Base-by-base conservation (phyloP, 257 asterid species). In the Penstemon barbatus region DNA sequence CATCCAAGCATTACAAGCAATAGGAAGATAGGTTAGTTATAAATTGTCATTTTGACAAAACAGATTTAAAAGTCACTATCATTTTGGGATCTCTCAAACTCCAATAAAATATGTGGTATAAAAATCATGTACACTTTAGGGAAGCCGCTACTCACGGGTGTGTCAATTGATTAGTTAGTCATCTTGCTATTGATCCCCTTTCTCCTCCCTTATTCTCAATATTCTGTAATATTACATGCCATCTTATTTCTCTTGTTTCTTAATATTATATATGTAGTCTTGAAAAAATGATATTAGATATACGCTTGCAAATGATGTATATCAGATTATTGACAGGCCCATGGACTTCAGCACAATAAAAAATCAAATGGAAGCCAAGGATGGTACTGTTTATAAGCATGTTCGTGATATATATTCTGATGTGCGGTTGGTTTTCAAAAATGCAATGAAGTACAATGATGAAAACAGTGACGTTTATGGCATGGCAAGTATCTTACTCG, bases 321-420 rank as follows among this genome's bases (percentile, higher is more conserved):
- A 58, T 71, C 91, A 93, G 99, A 86, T 93, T 25, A 93, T 93
- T 79, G 96, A 90, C 85, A 83, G 99, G 85, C 99, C 99, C 55
- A 93, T 93, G 99, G 99, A 93, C 75, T 93, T 93, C 84, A 90
- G 95, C 77, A 90, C 99, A 68, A 87, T 90, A 72, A 90, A 90
- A 78, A 93, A 93, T 77, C 99, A 90, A 88, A 90, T 93, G 95
- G 99, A 93, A 78, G 97, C 91, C 71, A 87, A 74, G 75, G 97
- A 93, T 80, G 98, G 97, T 71, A 76, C 96, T 19, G 96, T 89
- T n/a, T 93, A 93, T 72, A 93, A 78, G 87, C 94, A 88, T 70
- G 86, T 93, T 33, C 87, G 89, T 19, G 97, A 90, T 68, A 87
- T 93, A 74, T 87, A 73, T 71, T 79, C 97, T 70, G 99, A 93